Percentiles rank a stretch among this genome's conserved stretches.
These are phyloP conservation scores for Elaeis guineensis DNA, from an alignment of 176 grass and related monocot species.

Conservation along the genomic window DNA sequence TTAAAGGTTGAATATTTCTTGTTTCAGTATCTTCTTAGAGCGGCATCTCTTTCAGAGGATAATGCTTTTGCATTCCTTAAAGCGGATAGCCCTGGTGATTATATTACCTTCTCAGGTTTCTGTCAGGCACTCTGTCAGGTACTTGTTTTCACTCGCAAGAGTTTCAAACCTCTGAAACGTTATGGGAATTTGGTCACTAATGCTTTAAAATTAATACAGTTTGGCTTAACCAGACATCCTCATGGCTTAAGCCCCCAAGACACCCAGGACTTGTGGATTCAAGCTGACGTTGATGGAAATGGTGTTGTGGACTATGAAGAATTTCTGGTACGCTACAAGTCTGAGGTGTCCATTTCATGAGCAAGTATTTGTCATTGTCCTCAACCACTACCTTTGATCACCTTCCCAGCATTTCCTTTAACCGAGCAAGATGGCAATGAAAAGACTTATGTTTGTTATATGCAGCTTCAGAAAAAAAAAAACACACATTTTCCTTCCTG, in stretches of 20 bases:
- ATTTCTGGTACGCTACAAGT: neutral
- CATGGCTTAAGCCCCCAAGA: conserved; percentile 3
- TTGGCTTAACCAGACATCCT: conserved; percentile 1
- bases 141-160: neutral
- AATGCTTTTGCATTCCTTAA: conserved; percentile 16
- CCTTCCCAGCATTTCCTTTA: too few relatives aligned
- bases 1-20: neutral
- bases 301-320: conserved; percentile 4
- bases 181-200: conserved; percentile 1
- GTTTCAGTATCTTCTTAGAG: conserved; percentile 2
- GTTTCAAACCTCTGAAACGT: conserved; percentile 1
- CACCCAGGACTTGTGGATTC: conserved; percentile 2
- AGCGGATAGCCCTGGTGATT: conserved; percentile 10
- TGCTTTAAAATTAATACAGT: conserved; percentile 5
- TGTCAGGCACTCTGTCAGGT: conserved; percentile 12
- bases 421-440: too few relatives aligned
- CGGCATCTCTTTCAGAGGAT: conserved; percentile 10
- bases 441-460: too few relatives aligned
- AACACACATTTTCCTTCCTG: too few relatives aligned
- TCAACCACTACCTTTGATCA: too few relatives aligned
- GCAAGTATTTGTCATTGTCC: too few relatives aligned
- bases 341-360: too few relatives aligned
- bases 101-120: conserved; percentile 15
- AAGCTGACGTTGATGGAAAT: conserved; percentile 8
- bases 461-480: too few relatives aligned